These are phyloP conservation scores for Fusarium illudens DNA, from an alignment of 2,329 filamentous ascomycete species.

Conservation along the genomic window DNA sequence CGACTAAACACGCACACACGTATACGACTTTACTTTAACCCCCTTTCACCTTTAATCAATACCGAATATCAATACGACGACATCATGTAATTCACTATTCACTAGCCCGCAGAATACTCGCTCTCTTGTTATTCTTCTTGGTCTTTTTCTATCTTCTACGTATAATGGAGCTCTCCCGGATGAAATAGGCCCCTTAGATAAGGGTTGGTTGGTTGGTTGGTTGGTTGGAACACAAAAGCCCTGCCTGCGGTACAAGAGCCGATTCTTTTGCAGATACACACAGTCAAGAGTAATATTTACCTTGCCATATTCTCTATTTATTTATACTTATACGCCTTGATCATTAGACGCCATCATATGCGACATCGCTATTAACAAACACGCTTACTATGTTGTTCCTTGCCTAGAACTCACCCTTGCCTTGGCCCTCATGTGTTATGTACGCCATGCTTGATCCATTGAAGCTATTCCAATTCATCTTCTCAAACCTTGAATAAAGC, in stretches of 20 bases:
- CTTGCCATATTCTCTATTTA: neutral
- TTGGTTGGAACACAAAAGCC: conserved; percentile 5
- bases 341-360: conserved; percentile 9
- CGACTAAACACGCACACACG: conserved; percentile 47
- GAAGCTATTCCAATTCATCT: neutral
- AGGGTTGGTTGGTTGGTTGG: neutral
- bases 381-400: neutral
- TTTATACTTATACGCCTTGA: neutral
- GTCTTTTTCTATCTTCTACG: neutral
- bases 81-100: neutral
- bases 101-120: conserved; percentile 7
- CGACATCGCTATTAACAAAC: neutral
- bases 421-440: no score
- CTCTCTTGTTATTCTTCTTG: conserved; percentile 3
- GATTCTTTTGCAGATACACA: neutral
- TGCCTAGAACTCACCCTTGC: no score
- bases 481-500: neutral
- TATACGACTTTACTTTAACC: neutral
- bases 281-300: conserved; percentile 25
- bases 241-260: conserved; percentile 3
- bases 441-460: neutral
- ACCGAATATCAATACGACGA: neutral
- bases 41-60: neutral
- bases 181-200: conserved; percentile 4
- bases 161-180: neutral